Evolutionary conservation across 345 rosid species (phyloP).

Genomic region (Euphorbia lathyris): DNA sequence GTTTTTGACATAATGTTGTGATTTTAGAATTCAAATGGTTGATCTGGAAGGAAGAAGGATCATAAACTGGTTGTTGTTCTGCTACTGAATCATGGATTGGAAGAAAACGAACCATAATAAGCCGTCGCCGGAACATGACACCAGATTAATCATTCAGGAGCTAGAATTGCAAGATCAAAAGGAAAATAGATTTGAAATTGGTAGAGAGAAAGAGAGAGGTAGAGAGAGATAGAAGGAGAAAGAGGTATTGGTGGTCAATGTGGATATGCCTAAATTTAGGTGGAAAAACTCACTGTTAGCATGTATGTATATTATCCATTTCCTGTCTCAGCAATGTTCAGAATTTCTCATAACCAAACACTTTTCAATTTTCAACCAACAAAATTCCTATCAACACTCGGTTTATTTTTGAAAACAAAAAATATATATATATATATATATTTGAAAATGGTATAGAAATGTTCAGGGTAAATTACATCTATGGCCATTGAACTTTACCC

Average conservation of each 20-base stretch:
- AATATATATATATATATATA: too few relatives aligned
- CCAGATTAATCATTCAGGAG: too few relatives aligned
- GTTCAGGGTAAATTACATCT: too few relatives aligned
- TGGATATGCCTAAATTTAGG: conserved; percentile 9
- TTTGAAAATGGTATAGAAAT: too few relatives aligned
- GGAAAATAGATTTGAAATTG: neutral
- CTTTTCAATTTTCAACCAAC: too few relatives aligned
- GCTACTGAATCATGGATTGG: neutral
- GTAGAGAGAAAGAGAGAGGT: neutral
- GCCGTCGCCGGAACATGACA: too few relatives aligned
- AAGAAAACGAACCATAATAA: conserved; percentile 21
- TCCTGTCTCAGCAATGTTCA: too few relatives aligned
- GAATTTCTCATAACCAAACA: too few relatives aligned
- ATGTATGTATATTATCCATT: neutral
- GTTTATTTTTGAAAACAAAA: too few relatives aligned
- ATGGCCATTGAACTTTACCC: too few relatives aligned
- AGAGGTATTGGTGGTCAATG: neutral
- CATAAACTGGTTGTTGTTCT: neutral
- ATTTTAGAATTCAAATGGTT: neutral
- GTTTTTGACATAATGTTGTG: conserved; percentile 30
- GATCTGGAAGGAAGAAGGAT: neutral
- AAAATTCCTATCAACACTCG: too few relatives aligned
- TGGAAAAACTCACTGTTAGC: neutral
- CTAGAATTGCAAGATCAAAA: neutral
- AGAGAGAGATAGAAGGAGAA: neutral